Percentiles rank a stretch among this genome's conserved stretches.
Evolutionary conservation across 1,284 basidiomycete species (phyloP).

Genomic region (Cutaneotrichosporon sp.): DNA sequence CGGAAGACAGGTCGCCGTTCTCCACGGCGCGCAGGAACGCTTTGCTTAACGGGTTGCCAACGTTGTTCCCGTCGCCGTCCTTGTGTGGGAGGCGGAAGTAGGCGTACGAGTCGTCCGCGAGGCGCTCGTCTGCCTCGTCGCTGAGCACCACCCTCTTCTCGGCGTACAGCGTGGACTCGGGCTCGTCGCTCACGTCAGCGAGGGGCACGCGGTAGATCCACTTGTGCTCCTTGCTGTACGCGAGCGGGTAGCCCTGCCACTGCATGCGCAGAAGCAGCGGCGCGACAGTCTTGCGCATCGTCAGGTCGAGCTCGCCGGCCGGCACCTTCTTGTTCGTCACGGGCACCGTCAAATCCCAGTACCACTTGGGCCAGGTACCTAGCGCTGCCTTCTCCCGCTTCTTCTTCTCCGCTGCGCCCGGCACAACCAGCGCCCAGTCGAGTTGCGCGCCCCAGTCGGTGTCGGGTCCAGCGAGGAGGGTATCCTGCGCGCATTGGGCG

Average conservation of each 20-base stretch:
- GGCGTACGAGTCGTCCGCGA: slow-evolving; percentile 27
- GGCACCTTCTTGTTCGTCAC: slow-evolving; percentile 34
- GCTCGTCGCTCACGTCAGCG: slow-evolving; percentile 60
- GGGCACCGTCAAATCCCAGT: slow-evolving; percentile 74
- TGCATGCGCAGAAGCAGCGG: slow-evolving; percentile 83
- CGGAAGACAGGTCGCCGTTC: slow-evolving; percentile 71
- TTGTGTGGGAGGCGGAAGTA: slow-evolving; percentile 97
- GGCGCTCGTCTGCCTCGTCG: slow-evolving; percentile 25
- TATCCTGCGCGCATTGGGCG: slow-evolving; percentile 25
- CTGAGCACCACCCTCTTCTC: slow-evolving; percentile 27
- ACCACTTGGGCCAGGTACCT: slow-evolving; percentile 83
- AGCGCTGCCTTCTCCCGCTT: slow-evolving; percentile 6
- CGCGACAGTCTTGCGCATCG: slow-evolving; percentile 78
- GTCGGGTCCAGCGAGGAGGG: not conserved
- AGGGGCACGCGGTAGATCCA: slow-evolving; percentile 82
- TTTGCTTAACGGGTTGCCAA: slow-evolving; percentile 89
- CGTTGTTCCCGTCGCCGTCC: slow-evolving; percentile 90
- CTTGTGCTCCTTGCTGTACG: slow-evolving; percentile 83
- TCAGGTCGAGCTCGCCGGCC: slow-evolving; percentile 70
- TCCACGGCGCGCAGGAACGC: slow-evolving; percentile 85
- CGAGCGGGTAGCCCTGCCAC: slow-evolving; percentile 85
- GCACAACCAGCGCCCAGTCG: slow-evolving; percentile 11
- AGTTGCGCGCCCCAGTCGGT: slow-evolving; percentile 20
- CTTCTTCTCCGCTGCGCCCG: not conserved
- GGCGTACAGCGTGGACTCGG: slow-evolving; percentile 58